Percentiles rank a stretch among this genome's conserved stretches.
These are phyloP conservation scores for Rhynchospora breviuscula DNA, from an alignment of 176 grass and related monocot species.

Conservation along the genomic window DNA sequence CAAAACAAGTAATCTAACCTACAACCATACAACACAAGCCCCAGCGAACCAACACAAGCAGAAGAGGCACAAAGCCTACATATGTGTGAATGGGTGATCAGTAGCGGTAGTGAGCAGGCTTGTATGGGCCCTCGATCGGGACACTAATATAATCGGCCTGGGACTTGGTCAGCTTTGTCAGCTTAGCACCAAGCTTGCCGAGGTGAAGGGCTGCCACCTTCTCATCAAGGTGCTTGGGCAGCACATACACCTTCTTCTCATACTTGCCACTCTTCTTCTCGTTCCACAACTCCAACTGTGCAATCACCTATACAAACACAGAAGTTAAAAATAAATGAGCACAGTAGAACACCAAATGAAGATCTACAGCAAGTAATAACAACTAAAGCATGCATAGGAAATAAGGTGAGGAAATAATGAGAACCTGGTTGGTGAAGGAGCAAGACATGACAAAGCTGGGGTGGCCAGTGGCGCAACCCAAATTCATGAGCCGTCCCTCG, in stretches of 20 bases:
- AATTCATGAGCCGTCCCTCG: constrained; percentile 97
- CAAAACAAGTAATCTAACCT: constrained; percentile 18
- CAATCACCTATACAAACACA: constrained; percentile 61
- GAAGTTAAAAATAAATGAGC: background rate
- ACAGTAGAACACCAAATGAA: background rate
- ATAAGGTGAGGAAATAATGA: background rate
- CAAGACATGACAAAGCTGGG: constrained; percentile 99
- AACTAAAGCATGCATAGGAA: background rate
- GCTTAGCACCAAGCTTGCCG: constrained; percentile 79
- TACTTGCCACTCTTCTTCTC: constrained; percentile 83
- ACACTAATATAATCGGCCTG: constrained; percentile 82
- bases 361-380: background rate
- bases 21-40: background rate
- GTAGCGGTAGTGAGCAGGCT: constrained; percentile 81
- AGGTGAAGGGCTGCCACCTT: constrained; percentile 94
- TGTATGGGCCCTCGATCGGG: constrained; percentile 75
- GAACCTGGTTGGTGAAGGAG: constrained; percentile 97
- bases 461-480: constrained; percentile 89
- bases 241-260: constrained; percentile 95
- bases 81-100: constrained; percentile 25
- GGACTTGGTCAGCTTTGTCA: constrained; percentile 65
- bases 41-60: background rate
- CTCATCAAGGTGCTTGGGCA: constrained; percentile 94
- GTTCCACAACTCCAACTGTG: constrained; percentile 93
- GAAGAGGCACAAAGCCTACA: background rate